These are phyloP conservation scores for Arthrobotrys entomopaga DNA, from an alignment of 2,329 filamentous ascomycete species.

Conservation along the genomic window DNA sequence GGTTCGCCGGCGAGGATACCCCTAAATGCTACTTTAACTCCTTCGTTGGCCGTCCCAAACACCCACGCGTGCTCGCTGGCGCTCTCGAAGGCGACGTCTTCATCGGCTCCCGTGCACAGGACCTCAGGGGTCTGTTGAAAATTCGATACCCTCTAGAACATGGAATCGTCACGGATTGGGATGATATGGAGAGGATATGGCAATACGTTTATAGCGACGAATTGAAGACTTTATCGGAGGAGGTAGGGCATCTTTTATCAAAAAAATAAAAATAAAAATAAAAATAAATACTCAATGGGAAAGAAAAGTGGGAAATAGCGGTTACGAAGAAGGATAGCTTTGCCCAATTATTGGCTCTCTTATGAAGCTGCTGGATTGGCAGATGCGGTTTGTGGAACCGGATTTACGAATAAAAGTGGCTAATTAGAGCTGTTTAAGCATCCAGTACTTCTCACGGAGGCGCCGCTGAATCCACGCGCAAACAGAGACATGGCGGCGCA, in stretches of 20 bases:
- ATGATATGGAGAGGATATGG: conserved; percentile 99
- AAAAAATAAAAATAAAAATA: neutral
- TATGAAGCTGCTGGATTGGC: neutral
- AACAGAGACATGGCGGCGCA: conserved; percentile 97
- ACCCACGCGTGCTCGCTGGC: conserved; percentile 92
- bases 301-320: too few relatives aligned
- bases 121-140: conserved; percentile 91
- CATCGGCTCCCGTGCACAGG: conserved; percentile 90
- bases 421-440: conserved; percentile 69
- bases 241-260: conserved; percentile 68
- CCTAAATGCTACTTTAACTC: conserved; percentile 98
- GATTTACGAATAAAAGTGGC: conserved; percentile 25
- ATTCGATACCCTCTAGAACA: conserved; percentile 96
- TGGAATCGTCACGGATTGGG: conserved; percentile 98
- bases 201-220: conserved; percentile 96
- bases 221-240: conserved; percentile 94
- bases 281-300: too few relatives aligned
- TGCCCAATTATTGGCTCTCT: too few relatives aligned
- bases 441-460: conserved; percentile 94
- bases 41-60: conserved; percentile 95
- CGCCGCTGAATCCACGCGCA: conserved; percentile 90
- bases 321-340: too few relatives aligned
- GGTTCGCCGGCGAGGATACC: conserved; percentile 93
- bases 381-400: conserved; percentile 37
- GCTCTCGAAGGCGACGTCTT: conserved; percentile 96